Percentiles rank a stretch among this genome's conserved stretches.
phyloP scores from a whole-genome alignment of 805 yeast species.

The Ogataea dorogensis region DNA sequence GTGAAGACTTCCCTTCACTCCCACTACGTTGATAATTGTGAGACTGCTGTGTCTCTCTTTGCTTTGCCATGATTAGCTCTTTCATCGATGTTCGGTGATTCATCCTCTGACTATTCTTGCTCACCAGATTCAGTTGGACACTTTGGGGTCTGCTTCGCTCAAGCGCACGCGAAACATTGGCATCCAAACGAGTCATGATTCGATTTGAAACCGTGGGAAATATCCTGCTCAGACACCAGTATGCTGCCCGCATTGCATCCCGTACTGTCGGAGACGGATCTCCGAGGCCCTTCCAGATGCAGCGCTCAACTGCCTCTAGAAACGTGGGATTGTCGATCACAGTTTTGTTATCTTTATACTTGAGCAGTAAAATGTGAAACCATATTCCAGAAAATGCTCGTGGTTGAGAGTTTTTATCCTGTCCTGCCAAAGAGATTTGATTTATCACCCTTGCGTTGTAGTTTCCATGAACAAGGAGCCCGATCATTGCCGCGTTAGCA shows the following conservation, averaged over 20 bases:
- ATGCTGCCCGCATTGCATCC: slow-evolving; percentile 68
- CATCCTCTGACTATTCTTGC: slow-evolving; percentile 9
- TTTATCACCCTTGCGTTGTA: slow-evolving; percentile 51
- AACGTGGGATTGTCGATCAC: slow-evolving; percentile 34
- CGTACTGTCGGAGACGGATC: slow-evolving; percentile 84
- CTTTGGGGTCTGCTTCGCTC: slow-evolving; percentile 49
- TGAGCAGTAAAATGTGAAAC: slow-evolving; percentile 59
- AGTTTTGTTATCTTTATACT: slow-evolving; percentile 41
- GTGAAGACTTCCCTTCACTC: neutral
- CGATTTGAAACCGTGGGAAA: slow-evolving; percentile 53
- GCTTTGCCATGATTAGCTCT: slow-evolving; percentile 45
- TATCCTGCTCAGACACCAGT: slow-evolving; percentile 61
- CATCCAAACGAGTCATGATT: slow-evolving; percentile 39
- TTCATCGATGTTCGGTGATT: slow-evolving; percentile 45
- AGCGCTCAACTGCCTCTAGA: slow-evolving; percentile 46
- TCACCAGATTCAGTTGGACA: slow-evolving; percentile 15
- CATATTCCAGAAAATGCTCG: slow-evolving; percentile 68
- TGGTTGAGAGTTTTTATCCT: slow-evolving; percentile 71
- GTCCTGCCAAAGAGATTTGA: slow-evolving; percentile 49
- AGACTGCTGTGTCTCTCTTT: slow-evolving; percentile 29
- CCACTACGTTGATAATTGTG: neutral
- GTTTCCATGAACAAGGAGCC: slow-evolving; percentile 54
- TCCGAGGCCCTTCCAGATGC: slow-evolving; percentile 57
- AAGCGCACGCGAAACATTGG: slow-evolving; percentile 53
- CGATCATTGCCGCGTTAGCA: slow-evolving; percentile 54